Base-by-base conservation (phyloP, 208 protist genomes). In the Trypanosoma boissoni region DNA sequence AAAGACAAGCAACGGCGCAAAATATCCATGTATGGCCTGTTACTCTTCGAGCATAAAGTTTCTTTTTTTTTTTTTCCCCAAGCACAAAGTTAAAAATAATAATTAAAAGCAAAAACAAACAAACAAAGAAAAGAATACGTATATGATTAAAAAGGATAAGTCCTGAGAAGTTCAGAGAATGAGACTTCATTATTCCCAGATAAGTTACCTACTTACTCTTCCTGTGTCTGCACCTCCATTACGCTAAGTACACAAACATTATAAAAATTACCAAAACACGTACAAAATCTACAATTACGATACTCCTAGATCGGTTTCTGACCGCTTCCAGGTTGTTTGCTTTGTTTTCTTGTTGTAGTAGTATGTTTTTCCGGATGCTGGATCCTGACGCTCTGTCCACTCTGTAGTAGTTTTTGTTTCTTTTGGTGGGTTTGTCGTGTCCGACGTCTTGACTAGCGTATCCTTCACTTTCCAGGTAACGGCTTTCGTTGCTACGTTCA, bases 331-430 rank as follows among this genome's bases (percentile, higher is more conserved):
- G 49, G 63, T 57, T 39, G 74, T 80, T 55, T 72, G 34, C 60
- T 75, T 76, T 36, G 63, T 72, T 7, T 58, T 44, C 23, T 74
- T 67, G 43, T 80, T 75, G 39, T 67, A 61, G 62, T 76, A 80
- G 56, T 74, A 80, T 18, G 58, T 29, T 34, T 72, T 66, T 6
- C 64, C 60, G 5, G 54, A 63, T 23, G 23, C 10, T n/a, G 58
- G 55, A 46, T 74, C 67, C 14, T 56, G 44, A 1, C 67, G 37
- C 34, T 78, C 69, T 43, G 78, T 72, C 74, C 74, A 72, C 45
- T 55, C 60, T 3, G 48, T 46, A 34, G 26, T 54, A n/a, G 20
- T 56, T 18, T 45, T 67, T 9, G 36, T 24, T 3, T 32, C 10
- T 20, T 51, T 21, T 42, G 42, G 27, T 14, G 45, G 45, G 8